Base-by-base conservation (phyloP, 2,329 filamentous ascomycete genomes). In the Colletotrichum tropicicola region DNA sequence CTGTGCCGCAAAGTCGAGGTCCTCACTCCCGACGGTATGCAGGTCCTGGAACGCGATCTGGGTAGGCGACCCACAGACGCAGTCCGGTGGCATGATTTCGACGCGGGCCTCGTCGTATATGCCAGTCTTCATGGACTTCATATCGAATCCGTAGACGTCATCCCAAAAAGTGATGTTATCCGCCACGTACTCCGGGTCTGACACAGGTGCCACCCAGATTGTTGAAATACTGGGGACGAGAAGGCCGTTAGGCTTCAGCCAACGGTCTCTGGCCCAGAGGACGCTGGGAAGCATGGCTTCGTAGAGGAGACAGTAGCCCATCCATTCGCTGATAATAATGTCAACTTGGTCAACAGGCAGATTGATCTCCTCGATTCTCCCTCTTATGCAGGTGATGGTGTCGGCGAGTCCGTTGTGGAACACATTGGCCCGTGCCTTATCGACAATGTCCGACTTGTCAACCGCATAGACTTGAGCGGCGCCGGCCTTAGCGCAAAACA, bases 201-300 rank as follows among this genome's bases (percentile, higher is more conserved):
- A 86, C 27, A 95, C 85, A 9, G 95, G 94, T 0, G 94, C 93
- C 57, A 97, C 83, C 77, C 92, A 92, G 70, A 98, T 86, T 30
- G 90, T 94, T 66, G 91, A 90, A 74, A 97, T 92, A 66, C 92
- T 94, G 5, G 95, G 95, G 3, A 96, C 91, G 81, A 98, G 89
- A 55, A 98, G 83, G 15, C 94, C 94, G 59, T 88, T 90, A 1
- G 91, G 87, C 65, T 87, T 89, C 23, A 98, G 88, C 77, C 97
- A 98, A 70, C 88, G 89, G 79, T 98, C 94, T 66, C 94, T 87
- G 44, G 95, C 95, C 73, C 89, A 95, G 53, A 98, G 85, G 21
- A 98, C 93, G 51, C 93, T 97, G 68, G 96, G 93, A 27, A 98
- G 88, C 94, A 98, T 98, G 59, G 94, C 93, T 79, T 98, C 94